phyloP scores from a whole-genome alignment of 2,329 filamentous ascomycete genomes.

The Colletotrichum gigasporum region DNA sequence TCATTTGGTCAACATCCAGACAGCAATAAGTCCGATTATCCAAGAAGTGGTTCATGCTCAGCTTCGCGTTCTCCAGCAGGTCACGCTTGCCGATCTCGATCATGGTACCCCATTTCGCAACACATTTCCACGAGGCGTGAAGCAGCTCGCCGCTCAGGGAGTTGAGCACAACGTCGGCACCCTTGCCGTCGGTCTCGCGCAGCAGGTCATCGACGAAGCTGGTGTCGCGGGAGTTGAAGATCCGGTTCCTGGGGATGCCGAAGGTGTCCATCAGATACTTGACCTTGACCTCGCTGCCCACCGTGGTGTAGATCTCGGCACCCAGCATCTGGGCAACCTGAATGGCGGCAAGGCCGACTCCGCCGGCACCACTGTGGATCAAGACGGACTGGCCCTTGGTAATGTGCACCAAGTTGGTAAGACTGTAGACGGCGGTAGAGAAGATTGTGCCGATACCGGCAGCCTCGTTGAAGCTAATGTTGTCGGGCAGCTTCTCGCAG shows the following conservation, averaged over 20 bases:
- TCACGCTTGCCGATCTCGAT: constrained; percentile 44
- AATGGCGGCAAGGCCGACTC: neutral
- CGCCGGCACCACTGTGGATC: neutral
- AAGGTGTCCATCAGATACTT: constrained; percentile 42
- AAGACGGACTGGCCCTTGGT: constrained; percentile 25
- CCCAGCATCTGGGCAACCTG: constrained; percentile 16
- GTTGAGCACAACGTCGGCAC: constrained; percentile 43
- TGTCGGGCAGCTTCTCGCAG: too few species aligned
- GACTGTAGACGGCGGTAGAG: constrained; percentile 39
- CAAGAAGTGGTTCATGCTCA: constrained; percentile 33
- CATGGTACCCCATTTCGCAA: constrained; percentile 37
- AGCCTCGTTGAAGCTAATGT: constrained; percentile 38
- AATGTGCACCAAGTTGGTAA: constrained; percentile 33
- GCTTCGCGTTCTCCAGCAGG: constrained; percentile 37
- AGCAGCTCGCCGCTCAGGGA: constrained; percentile 41
- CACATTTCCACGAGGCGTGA: neutral
- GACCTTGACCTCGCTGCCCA: constrained; percentile 45
- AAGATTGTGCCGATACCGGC: constrained; percentile 41
- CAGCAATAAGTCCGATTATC: too few species aligned
- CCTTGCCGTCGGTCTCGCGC: constrained; percentile 33
- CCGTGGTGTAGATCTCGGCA: constrained; percentile 43
- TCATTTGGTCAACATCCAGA: too few species aligned
- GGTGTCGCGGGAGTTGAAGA: constrained; percentile 29
- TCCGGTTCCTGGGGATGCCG: constrained; percentile 34
- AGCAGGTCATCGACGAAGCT: constrained; percentile 37